Conservation (phyloP, 371 early-diverging fungal species). For the Entomophthora muscae region DNA sequence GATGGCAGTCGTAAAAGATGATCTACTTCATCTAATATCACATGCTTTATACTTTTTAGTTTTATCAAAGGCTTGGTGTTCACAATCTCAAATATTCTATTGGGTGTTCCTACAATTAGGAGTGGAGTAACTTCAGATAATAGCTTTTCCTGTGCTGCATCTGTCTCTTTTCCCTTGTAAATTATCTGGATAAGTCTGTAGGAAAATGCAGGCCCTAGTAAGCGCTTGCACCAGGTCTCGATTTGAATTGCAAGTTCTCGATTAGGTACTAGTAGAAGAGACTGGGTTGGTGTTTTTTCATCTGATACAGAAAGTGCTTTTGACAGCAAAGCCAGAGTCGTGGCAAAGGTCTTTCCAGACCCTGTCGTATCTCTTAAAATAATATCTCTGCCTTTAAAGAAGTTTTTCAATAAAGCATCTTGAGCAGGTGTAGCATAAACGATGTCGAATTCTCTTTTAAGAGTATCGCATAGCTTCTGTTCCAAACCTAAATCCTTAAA, state of each 20-base stretch:
- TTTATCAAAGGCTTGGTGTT: constrained; percentile 17
- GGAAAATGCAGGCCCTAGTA: constrained; percentile 13
- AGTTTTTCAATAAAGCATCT: constrained; percentile 28
- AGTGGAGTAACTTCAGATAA: constrained; percentile 17
- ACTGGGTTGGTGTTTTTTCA: not conserved
- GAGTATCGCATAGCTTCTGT: constrained; percentile 20
- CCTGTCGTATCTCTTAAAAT: constrained; percentile 56
- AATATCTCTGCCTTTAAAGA: constrained; percentile 32
- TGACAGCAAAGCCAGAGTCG: constrained; percentile 21
- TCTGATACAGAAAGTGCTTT: not conserved
- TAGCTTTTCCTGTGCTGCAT: constrained; percentile 11
- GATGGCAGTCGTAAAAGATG: constrained; percentile 37
- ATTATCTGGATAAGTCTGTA: constrained; percentile 15
- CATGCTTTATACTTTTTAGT: constrained; percentile 24
- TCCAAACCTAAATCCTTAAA: constrained; percentile 31
- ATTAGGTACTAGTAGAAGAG: constrained; percentile 65
- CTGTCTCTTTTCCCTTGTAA: constrained; percentile 7
- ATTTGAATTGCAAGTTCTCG: constrained; percentile 78
- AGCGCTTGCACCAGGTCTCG: constrained; percentile 21
- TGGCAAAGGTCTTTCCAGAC: constrained; percentile 61
- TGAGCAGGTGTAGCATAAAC: constrained; percentile 30
- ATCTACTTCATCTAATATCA: constrained; percentile 64
- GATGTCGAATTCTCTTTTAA: constrained; percentile 24
- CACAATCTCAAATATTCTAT: constrained; percentile 27
- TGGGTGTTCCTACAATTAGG: constrained; percentile 49